Evolutionary conservation across 768 basidiomycete genomes (phyloP).

Genomic region (Pisolithus sp.): DNA sequence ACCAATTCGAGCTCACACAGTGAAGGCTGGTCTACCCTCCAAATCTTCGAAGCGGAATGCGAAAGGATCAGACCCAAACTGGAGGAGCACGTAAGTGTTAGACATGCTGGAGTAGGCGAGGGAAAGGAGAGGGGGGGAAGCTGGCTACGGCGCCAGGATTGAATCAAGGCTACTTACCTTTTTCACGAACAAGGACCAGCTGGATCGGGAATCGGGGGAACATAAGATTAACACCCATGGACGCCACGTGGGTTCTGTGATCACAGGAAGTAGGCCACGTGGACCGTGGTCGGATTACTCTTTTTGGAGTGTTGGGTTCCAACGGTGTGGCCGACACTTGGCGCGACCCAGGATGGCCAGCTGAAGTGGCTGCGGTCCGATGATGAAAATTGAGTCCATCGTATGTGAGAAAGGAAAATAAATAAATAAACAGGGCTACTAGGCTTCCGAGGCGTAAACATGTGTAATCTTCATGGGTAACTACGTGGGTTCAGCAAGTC

Average conservation of each 20-base stretch:
- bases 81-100: conserved; percentile 45
- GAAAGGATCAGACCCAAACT: conserved; percentile 61
- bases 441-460: not conserved
- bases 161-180: conserved; percentile 18
- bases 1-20: conserved; percentile 43
- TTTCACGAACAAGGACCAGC: conserved; percentile 35
- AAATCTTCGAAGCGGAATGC: conserved; percentile 56
- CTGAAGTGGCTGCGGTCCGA: not conserved
- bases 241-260: conserved; percentile 25
- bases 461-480: conserved; percentile 5
- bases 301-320: conserved; percentile 3
- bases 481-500: not conserved
- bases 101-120: conserved; percentile 27
- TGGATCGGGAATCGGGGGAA: conserved; percentile 30
- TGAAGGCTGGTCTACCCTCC: conserved; percentile 59
- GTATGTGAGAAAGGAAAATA: not conserved
- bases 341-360: not conserved
- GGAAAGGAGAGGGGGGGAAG: conserved; percentile 13
- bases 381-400: not conserved
- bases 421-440: not conserved
- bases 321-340: not conserved
- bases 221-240: conserved; percentile 27
- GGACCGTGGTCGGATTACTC: conserved; percentile 17
- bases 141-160: conserved; percentile 10
- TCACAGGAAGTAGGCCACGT: conserved; percentile 28